phyloP scores from a whole-genome alignment of 352 stramenopile genomes.

The Proteromonas lacertae region DNA sequence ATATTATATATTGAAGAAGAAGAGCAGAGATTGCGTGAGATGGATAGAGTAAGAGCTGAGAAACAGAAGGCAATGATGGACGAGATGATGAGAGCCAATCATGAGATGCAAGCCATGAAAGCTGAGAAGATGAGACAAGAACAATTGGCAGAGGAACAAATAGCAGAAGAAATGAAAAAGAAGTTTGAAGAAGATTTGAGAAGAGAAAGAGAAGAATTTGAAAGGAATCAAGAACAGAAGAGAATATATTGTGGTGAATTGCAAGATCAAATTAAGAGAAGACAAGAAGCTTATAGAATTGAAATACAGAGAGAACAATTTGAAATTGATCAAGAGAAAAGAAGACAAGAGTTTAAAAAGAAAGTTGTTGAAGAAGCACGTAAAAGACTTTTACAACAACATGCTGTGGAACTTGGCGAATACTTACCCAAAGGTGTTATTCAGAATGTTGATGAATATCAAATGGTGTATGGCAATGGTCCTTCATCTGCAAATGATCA shows the following conservation, averaged over 20 bases:
- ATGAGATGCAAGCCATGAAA: conserved; percentile 15
- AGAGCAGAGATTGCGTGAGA: conserved; percentile 6
- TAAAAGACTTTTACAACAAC: conserved; percentile 30
- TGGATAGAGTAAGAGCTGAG: neutral
- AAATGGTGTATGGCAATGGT: too few species aligned
- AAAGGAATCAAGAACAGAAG: conserved; percentile 10
- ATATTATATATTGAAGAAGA: conserved; percentile 61
- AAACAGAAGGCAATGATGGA: conserved; percentile 6
- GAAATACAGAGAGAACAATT: conserved; percentile 27
- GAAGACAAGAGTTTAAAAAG: conserved; percentile 32
- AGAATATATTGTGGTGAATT: conserved; percentile 10
- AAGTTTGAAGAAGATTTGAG: conserved; percentile 21
- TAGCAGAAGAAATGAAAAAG: conserved; percentile 39
- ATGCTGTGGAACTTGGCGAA: conserved; percentile 30
- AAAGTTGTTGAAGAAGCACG: conserved; percentile 40
- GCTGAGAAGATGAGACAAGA: conserved; percentile 18
- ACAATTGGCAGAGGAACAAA: conserved; percentile 20
- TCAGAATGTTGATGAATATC: conserved; percentile 1
- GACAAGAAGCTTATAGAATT: conserved; percentile 24
- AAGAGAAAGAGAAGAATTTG: conserved; percentile 5
- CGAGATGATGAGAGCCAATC: conserved; percentile 16
- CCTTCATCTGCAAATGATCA: too few species aligned
- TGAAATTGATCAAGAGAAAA: conserved; percentile 21
- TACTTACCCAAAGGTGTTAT: conserved; percentile 22
- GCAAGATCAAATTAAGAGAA: conserved; percentile 12